Percentiles rank a stretch among this genome's conserved stretches.
These are phyloP conservation scores for Hypomontagnella monticulosa DNA, from an alignment of 495 filamentous ascomycete species.

Conservation along the genomic window DNA sequence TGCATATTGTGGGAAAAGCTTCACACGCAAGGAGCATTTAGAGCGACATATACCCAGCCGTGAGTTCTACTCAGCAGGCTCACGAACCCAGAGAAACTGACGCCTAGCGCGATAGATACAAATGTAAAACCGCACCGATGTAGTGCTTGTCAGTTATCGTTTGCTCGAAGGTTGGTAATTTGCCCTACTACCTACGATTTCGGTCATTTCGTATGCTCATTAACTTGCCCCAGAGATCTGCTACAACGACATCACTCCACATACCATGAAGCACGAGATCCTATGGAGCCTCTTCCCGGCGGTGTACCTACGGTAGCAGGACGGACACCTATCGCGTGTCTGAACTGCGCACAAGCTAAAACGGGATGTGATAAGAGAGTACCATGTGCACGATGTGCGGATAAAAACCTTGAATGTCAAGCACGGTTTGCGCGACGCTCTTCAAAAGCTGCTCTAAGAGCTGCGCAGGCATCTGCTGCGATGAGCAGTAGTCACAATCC, in stretches of 20 bases:
- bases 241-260: conserved; percentile 66
- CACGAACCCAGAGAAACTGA: conserved; percentile 36
- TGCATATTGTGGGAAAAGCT: conserved; percentile 69
- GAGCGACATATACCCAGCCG: conserved; percentile 70
- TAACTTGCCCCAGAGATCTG: conserved; percentile 59
- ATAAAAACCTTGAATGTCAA: conserved; percentile 65
- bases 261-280: conserved; percentile 58
- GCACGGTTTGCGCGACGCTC: conserved; percentile 65
- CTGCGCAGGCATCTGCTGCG: conserved; percentile 47
- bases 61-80: conserved; percentile 49
- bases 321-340: conserved; percentile 64
- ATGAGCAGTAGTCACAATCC: conserved; percentile 26
- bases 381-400: conserved; percentile 66
- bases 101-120: conserved; percentile 59
- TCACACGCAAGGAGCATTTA: conserved; percentile 73
- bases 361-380: conserved; percentile 75
- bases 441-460: conserved; percentile 58
- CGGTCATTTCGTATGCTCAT: conserved; percentile 32
- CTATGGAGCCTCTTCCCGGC: conserved; percentile 52
- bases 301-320: conserved; percentile 49
- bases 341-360: conserved; percentile 68
- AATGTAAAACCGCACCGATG: conserved; percentile 72
- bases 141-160: conserved; percentile 67
- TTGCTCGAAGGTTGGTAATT: conserved; percentile 62
- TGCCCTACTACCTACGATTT: not conserved